A percentile compares a stretch with the other conserved stretches of the same genome.
phyloP scores from a whole-genome alignment of 192 early-diverging fungal species.

The Pilaira anomala region DNA sequence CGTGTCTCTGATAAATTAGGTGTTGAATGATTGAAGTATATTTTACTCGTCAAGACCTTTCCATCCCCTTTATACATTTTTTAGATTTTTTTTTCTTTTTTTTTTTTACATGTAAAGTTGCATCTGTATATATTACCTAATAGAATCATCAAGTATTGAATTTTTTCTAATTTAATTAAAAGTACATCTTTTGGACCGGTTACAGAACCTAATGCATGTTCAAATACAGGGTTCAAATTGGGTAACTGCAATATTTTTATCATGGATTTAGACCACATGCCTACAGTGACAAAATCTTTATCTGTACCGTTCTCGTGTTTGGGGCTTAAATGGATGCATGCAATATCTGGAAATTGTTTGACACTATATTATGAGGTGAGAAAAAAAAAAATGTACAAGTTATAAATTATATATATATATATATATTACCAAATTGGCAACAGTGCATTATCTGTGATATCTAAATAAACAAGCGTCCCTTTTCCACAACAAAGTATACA shows the following conservation, averaged over 20 bases:
- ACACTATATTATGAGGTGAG: not conserved
- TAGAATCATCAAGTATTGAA: conserved; percentile 69
- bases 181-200: conserved; percentile 69
- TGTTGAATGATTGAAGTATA: conserved; percentile 16
- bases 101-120: too few relatives aligned
- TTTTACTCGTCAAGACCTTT: conserved; percentile 51
- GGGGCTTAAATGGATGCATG: conserved; percentile 53
- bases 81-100: not conserved
- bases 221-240: conserved; percentile 20
- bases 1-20: conserved; percentile 37
- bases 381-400: not conserved
- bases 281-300: conserved; percentile 49
- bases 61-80: conserved; percentile 64
- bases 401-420: not conserved
- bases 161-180: conserved; percentile 58
- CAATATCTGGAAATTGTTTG: conserved; percentile 35
- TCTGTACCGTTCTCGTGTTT: too few relatives aligned
- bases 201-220: conserved; percentile 46
- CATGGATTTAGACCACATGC: conserved; percentile 2
- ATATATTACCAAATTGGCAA: not conserved
- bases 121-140: too few relatives aligned
- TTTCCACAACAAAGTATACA: conserved; percentile 57
- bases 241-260: not conserved
- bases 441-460: conserved; percentile 33
- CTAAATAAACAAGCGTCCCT: conserved; percentile 30